These are phyloP conservation scores for Diutina rugosa DNA, from an alignment of 1,139 yeast genomes.

Conservation along the genomic window DNA sequence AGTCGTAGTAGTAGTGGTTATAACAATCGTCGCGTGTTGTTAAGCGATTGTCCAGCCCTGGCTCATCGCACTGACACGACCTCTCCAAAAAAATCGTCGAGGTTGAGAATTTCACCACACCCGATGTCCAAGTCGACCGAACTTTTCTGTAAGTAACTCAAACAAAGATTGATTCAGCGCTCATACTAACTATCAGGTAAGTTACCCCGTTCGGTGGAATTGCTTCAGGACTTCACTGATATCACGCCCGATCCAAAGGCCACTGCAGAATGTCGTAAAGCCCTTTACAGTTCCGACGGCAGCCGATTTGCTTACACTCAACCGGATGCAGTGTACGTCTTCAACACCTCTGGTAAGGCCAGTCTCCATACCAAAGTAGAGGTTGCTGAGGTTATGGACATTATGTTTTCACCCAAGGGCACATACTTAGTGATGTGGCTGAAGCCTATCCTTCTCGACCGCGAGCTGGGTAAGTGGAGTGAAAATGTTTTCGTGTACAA, in stretches of 20 bases:
- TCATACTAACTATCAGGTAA: conserved; percentile 28
- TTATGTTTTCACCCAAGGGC: conserved; percentile 85
- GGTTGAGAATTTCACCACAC: conserved; percentile 1
- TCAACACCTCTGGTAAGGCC: conserved; percentile 10
- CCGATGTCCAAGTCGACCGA: conserved; percentile 27
- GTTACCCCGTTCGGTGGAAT: conserved; percentile 48
- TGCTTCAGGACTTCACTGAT: conserved; percentile 38
- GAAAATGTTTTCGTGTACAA: conserved; percentile 73
- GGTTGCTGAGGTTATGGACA: conserved; percentile 57
- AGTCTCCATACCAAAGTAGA: conserved; percentile 26
- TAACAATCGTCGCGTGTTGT: background rate
- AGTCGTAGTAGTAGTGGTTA: too few species aligned
- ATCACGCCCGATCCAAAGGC: conserved; percentile 18
- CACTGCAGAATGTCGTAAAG: background rate
- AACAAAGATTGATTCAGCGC: background rate
- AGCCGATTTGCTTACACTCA: conserved; percentile 2
- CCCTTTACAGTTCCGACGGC: conserved; percentile 1
- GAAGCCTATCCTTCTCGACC: conserved; percentile 53
- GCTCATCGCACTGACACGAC: background rate
- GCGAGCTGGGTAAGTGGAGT: conserved; percentile 54
- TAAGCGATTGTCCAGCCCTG: background rate
- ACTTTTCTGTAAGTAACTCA: conserved; percentile 24
- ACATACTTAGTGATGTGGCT: conserved; percentile 82
- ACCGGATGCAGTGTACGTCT: background rate
- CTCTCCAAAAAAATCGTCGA: background rate